phyloP scores from a whole-genome alignment of 1,284 basidiomycete species.

The Malassezia japonica region DNA sequence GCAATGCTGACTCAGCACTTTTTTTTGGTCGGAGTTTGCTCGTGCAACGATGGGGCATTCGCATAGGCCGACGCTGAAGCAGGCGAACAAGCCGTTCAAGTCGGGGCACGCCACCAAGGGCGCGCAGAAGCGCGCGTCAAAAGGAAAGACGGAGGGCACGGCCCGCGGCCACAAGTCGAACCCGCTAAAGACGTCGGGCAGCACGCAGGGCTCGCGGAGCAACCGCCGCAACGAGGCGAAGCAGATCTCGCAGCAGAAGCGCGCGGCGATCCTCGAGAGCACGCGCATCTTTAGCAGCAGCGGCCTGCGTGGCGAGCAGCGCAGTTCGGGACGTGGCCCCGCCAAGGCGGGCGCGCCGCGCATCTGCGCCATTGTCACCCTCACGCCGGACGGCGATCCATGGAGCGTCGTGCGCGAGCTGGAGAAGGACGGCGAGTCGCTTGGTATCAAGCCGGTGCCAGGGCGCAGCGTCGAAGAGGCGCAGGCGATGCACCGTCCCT shows the following conservation, averaged over 20 bases:
- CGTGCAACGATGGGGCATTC: conserved; percentile 15
- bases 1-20: conserved; percentile 5
- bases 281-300: conserved; percentile 28
- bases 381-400: conserved; percentile 61
- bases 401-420: conserved; percentile 56
- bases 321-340: background rate
- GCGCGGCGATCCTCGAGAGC: conserved; percentile 35
- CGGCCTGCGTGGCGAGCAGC: conserved; percentile 12
- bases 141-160: conserved; percentile 23
- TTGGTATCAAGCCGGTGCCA: conserved; percentile 42
- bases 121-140: conserved; percentile 28
- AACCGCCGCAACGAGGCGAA: conserved; percentile 39
- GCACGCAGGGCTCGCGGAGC: conserved; percentile 28
- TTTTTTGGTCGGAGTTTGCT: conserved; percentile 3
- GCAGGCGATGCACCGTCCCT: conserved; percentile 12
- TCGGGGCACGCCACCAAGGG: conserved; percentile 44
- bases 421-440: conserved; percentile 59
- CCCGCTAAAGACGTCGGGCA: conserved; percentile 26
- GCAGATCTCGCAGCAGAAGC: conserved; percentile 35
- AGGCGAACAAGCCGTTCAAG: conserved; percentile 45
- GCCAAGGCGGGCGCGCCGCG: conserved; percentile 62
- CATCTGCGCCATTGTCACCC: conserved; percentile 67
- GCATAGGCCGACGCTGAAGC: conserved; percentile 27
- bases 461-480: conserved; percentile 34
- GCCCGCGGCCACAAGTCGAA: conserved; percentile 25